A percentile compares a stretch with the other conserved stretches of the same genome.
Conservation (phyloP, 2,329 filamentous ascomycete species). For the Aspergillus oerlinghausenensis region DNA sequence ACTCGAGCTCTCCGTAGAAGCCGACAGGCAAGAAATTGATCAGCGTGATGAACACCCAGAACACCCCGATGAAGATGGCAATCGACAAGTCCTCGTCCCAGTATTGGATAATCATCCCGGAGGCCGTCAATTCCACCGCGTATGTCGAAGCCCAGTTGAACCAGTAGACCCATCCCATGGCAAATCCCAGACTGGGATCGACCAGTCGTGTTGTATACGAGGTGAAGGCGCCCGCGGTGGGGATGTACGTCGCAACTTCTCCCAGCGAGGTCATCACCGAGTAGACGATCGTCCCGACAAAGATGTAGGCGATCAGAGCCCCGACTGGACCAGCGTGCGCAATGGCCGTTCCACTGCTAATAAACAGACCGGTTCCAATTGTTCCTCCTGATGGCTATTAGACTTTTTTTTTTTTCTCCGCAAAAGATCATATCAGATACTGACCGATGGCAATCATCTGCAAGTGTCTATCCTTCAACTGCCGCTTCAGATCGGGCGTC, state of each 20-base stretch:
- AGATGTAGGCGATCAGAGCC: constrained; percentile 62
- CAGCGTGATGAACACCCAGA: constrained; percentile 48
- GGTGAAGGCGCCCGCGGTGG: constrained; percentile 70
- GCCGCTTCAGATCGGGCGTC: constrained; percentile 15
- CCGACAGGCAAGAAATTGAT: constrained; percentile 63
- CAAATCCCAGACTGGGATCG: constrained; percentile 65
- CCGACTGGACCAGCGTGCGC: constrained; percentile 60
- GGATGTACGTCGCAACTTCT: constrained; percentile 73
- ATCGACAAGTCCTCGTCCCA: constrained; percentile 61
- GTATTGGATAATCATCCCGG: constrained; percentile 69
- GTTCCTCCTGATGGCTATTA: constrained; percentile 47
- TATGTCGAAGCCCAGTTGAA: constrained; percentile 72
- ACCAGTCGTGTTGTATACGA: constrained; percentile 75
- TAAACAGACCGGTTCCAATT: constrained; percentile 67
- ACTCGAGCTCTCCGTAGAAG: constrained; percentile 72
- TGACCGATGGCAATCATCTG: constrained; percentile 22
- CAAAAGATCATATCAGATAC: not conserved
- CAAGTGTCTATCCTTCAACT: constrained; percentile 18
- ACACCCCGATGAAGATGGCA: constrained; percentile 67
- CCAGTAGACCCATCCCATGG: constrained; percentile 80
- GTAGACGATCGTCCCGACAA: constrained; percentile 67
- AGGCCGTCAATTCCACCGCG: constrained; percentile 65
- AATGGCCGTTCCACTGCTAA: constrained; percentile 61
- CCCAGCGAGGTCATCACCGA: constrained; percentile 63
- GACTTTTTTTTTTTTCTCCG: not conserved